Conservation (phyloP, 257 asterid genomes). For the Linderniella brevidens region DNA sequence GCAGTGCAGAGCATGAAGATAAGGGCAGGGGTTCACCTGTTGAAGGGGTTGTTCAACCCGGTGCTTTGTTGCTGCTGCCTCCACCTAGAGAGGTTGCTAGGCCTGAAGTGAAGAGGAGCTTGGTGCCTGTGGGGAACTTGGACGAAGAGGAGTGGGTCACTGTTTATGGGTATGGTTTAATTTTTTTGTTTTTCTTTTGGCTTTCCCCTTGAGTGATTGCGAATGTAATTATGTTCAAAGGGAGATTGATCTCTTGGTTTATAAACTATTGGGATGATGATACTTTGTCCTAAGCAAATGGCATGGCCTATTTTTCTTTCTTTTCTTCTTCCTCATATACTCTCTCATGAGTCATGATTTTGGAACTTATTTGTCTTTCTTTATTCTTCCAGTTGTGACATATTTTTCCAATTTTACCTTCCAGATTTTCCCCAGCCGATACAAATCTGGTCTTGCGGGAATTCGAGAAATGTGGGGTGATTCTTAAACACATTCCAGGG, state of each 20-base stretch:
- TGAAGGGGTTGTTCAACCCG: constrained; percentile 80
- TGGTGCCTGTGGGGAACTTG: constrained; percentile 44
- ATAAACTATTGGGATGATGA: neutral
- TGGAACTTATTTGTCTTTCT: neutral
- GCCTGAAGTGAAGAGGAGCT: constrained; percentile 70
- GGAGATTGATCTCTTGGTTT: neutral
- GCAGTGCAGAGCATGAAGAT: constrained; percentile 62
- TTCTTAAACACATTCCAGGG: constrained; percentile 86
- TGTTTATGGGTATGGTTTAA: constrained; percentile 58
- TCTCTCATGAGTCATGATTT: too few relatives aligned
- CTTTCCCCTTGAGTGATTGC: neutral
- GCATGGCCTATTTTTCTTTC: too few relatives aligned
- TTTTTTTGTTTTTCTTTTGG: constrained; percentile 1
- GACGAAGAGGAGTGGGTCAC: constrained; percentile 97
- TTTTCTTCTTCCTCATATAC: too few relatives aligned
- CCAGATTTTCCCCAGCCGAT: constrained; percentile 81
- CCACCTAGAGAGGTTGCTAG: constrained; percentile 95
- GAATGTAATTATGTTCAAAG: too few relatives aligned
- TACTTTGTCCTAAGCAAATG: neutral
- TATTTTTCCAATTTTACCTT: neutral
- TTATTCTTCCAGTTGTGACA: neutral
- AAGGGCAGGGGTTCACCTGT: constrained; percentile 92
- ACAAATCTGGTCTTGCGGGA: constrained; percentile 81
- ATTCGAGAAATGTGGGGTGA: constrained; percentile 83
- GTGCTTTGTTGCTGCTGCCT: constrained; percentile 76